These are phyloP conservation scores for Trapa bicornis DNA, from an alignment of 345 rosid genomes.

Conservation along the genomic window DNA sequence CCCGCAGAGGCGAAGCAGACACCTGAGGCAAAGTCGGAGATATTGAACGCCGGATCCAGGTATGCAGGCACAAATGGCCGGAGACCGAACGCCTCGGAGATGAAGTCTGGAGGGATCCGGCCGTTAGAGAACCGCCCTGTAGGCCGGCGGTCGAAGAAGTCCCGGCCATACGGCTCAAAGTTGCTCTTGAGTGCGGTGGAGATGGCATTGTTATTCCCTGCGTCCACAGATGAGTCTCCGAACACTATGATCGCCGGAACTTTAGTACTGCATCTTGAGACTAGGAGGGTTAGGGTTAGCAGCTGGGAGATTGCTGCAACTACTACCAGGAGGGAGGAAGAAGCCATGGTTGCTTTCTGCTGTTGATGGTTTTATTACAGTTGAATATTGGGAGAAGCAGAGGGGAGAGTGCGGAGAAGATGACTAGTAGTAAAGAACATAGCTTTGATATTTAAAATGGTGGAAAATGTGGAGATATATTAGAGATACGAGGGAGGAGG, in stretches of 20 bases:
- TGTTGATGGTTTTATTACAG: background rate
- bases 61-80: slow-evolving; percentile 41
- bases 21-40: slow-evolving; percentile 40
- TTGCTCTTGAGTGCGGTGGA: slow-evolving; percentile 38
- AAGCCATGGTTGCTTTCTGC: background rate
- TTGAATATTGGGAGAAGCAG: too few relatives aligned
- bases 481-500: background rate
- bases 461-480: background rate
- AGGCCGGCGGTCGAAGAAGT: slow-evolving; percentile 28
- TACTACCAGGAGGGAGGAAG: background rate
- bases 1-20: slow-evolving; percentile 57
- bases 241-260: slow-evolving; percentile 43
- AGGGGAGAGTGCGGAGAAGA: too few relatives aligned
- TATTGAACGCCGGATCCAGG: slow-evolving; percentile 33
- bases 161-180: slow-evolving; percentile 46
- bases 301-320: background rate
- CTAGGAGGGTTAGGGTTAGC: background rate
- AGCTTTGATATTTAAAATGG: background rate
- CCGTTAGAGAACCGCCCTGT: slow-evolving; percentile 52
- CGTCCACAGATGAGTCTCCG: slow-evolving; percentile 47
- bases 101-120: slow-evolving; percentile 40
- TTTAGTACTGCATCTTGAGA: slow-evolving; percentile 6
- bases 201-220: slow-evolving; percentile 43
- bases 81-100: slow-evolving; percentile 44
- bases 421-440: background rate